Percentiles rank a stretch among this genome's conserved stretches.
phyloP scores from a whole-genome alignment of 345 rosid species.

The Melaleuca quinquenervia region DNA sequence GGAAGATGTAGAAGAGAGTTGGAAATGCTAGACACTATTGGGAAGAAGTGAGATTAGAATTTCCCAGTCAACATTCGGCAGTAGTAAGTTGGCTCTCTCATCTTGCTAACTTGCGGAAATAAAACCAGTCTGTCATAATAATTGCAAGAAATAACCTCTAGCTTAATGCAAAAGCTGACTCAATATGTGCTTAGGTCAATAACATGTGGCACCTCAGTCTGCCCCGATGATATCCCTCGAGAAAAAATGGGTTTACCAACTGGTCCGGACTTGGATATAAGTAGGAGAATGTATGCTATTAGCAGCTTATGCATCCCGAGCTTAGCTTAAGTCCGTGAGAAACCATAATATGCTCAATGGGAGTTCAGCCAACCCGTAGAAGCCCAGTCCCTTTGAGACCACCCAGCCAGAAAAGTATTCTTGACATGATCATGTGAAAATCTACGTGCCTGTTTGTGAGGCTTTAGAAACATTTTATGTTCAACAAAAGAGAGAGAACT shows the following conservation, averaged over 20 bases:
- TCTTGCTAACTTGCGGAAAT: not conserved
- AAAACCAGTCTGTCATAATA: not conserved
- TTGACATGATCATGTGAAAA: not conserved
- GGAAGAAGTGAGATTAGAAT: not conserved
- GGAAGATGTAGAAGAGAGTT: not conserved
- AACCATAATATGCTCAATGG: too few species aligned
- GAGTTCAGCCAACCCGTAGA: not conserved
- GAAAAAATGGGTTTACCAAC: not conserved
- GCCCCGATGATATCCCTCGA: not conserved
- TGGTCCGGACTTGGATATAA: not conserved
- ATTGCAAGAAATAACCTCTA: not conserved
- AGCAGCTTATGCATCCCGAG: not conserved
- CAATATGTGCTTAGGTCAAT: not conserved
- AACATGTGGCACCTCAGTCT: not conserved
- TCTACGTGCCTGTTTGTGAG: not conserved
- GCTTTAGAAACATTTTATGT: not conserved
- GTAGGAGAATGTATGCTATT: not conserved
- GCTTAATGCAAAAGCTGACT: not conserved
- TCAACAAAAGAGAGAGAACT: not conserved
- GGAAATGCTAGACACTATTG: not conserved
- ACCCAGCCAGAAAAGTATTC: not conserved
- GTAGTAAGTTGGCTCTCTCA: not conserved
- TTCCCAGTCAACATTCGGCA: not conserved
- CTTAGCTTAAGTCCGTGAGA: too few species aligned
- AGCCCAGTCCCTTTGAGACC: not conserved